These are phyloP conservation scores for Aspergillus sparsus DNA, from an alignment of 495 filamentous ascomycete genomes.

Conservation along the genomic window DNA sequence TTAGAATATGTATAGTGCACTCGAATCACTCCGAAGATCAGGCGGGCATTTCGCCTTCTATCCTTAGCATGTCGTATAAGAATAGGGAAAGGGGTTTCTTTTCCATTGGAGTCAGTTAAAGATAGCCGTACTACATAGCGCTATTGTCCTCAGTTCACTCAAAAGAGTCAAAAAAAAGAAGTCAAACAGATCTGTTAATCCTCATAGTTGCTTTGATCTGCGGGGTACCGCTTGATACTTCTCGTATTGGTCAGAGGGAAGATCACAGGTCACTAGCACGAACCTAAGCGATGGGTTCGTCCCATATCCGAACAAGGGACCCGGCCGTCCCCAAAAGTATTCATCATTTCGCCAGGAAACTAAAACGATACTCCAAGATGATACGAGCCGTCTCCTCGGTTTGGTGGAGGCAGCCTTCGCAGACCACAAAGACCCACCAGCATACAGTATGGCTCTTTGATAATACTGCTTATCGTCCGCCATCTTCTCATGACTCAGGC, in stretches of 20 bases:
- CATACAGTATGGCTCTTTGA: conserved; percentile 88
- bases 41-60: conserved; percentile 8
- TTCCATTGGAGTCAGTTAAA: neutral
- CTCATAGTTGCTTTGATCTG: neutral
- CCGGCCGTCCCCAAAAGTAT: conserved; percentile 14
- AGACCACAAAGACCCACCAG: conserved; percentile 43
- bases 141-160: neutral
- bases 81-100: neutral
- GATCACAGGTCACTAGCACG: neutral
- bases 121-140: neutral
- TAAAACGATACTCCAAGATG: conserved; percentile 35
- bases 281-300: conserved; percentile 12
- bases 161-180: neutral
- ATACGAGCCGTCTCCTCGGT: conserved; percentile 31
- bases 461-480: conserved; percentile 74
- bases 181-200: neutral
- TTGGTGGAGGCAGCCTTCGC: conserved; percentile 33
- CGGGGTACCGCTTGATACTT: conserved; percentile 6
- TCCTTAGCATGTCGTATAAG: conserved; percentile 10
- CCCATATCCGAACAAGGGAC: conserved; percentile 12
- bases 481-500: conserved; percentile 26
- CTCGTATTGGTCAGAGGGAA: conserved; percentile 3
- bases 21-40: conserved; percentile 20
- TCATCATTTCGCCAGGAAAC: conserved; percentile 17
- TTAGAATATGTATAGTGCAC: conserved; percentile 13